Evolutionary conservation across 2,329 filamentous ascomycete species (phyloP).

Genomic region (Penicillium expansum): DNA sequence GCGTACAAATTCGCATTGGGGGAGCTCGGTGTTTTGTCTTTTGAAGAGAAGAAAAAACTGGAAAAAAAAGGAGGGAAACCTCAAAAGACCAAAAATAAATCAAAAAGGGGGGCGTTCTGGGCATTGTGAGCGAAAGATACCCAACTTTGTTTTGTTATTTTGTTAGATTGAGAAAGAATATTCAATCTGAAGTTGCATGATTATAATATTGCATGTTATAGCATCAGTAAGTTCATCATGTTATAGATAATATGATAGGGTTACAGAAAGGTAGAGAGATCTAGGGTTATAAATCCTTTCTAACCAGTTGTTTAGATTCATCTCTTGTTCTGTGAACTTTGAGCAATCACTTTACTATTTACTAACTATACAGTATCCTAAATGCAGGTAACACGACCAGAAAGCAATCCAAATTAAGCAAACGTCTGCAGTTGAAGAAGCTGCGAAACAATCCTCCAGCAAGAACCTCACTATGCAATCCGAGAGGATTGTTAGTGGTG

Average conservation of each 20-base stretch:
- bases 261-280: background rate
- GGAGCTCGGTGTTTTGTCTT: background rate
- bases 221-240: background rate
- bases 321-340: background rate
- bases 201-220: background rate
- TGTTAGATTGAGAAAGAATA: background rate
- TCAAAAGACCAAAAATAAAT: background rate
- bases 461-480: background rate
- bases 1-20: background rate
- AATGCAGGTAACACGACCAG: background rate
- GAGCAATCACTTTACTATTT: background rate
- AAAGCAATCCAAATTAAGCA: background rate
- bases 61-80: background rate
- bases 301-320: too few species aligned
- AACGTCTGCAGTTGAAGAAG: background rate
- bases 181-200: background rate
- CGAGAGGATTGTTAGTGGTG: background rate
- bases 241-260: background rate
- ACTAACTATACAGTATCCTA: background rate
- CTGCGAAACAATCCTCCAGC: background rate
- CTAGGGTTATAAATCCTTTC: too few species aligned
- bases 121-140: conserved; percentile 8
- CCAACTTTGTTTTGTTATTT: background rate
- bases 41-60: background rate
- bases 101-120: background rate